A percentile compares a stretch with the other conserved stretches of the same genome.
Conservation (phyloP, 768 basidiomycete species). For the Kwoniella sp. region DNA sequence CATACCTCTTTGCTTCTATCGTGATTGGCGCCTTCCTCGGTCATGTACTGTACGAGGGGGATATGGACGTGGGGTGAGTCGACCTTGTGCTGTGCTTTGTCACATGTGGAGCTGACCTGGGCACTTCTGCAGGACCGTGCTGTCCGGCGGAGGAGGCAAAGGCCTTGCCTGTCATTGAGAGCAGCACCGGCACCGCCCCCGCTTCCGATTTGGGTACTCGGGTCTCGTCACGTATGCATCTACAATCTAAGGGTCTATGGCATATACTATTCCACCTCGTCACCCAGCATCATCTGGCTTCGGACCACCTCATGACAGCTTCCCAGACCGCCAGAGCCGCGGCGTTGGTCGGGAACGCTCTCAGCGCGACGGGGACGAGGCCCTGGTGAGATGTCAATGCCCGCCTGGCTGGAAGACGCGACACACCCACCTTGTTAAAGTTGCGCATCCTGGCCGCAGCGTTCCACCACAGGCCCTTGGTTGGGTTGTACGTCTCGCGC, state of each 20-base stretch:
- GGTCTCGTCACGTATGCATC: too few species aligned
- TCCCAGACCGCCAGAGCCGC: conserved; percentile 75
- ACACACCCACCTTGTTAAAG: conserved; percentile 40
- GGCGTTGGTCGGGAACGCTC: conserved; percentile 74
- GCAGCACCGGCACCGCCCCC: too few species aligned
- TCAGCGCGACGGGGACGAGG: conserved; percentile 61
- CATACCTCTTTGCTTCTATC: conserved; percentile 77
- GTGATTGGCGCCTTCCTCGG: conserved; percentile 77
- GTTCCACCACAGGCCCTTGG: conserved; percentile 30
- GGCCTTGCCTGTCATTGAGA: conserved; percentile 82
- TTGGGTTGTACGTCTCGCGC: conserved; percentile 54
- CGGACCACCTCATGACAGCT: conserved; percentile 64
- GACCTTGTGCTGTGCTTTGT: too few species aligned
- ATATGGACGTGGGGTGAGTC: conserved; percentile 59
- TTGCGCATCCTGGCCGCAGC: conserved; percentile 26
- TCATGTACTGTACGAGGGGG: conserved; percentile 69
- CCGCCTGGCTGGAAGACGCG: conserved; percentile 1
- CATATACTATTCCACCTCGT: too few species aligned
- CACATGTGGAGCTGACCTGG: too few species aligned
- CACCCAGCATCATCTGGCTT: too few species aligned
- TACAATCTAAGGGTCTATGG: too few species aligned
- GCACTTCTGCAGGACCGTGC: conserved; percentile 54
- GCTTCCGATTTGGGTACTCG: too few species aligned
- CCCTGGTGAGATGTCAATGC: conserved; percentile 57
- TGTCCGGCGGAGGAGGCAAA: conserved; percentile 56